Base-by-base conservation (phyloP, 495 filamentous ascomycete genomes). In the Talaromyces borbonicus region DNA sequence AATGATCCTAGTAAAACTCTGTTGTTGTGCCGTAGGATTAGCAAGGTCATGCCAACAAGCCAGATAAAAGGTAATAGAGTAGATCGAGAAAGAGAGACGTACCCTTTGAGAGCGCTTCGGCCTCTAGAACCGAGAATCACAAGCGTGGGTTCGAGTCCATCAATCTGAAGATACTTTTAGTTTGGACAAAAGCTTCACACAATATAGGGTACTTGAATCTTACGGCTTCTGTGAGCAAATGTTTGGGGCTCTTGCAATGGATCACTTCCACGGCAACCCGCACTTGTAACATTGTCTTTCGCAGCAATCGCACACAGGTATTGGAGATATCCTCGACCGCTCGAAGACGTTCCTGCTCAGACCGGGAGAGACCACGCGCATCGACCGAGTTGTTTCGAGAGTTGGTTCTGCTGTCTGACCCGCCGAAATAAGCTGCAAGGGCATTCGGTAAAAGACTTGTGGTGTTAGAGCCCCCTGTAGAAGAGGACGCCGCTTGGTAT, bases 231-330 rank as follows among this genome's bases (percentile, higher is more conserved):
- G 82, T 88, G 33, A 92, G 78, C 57, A 92, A 67, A 58, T 86
- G 79, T 61, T 83, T 87, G 5, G 90, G 88, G 53, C 84, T 94
- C 73, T 95, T 96, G 81, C 92, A 97, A 60, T 97, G 90, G 51
- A 97, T 86, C 16, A 96, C 90, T 61, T 98, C 92, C 26, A 98
- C 82, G 20, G 92, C 86, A 43, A 95, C 79, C 37, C 86, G 79
- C 27, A 95, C 89, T 58, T 97, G 90, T 31, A 98, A 69, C 45
- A 84, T 72, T 4, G 92, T 98, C 71, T 88, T 93, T 51, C 90
- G 75, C 48, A 98, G 69, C 35, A 96, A 64, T 53, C 83, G 85
- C 25, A 90, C 77, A 49, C 90, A 87, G 1, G 83, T 75, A 30
- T 86, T 73, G 5, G 84, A 85, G 35, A 98, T 84, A 36, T 80